Conservation (phyloP, 305 asterid species). For the Fraxinus albicans region DNA sequence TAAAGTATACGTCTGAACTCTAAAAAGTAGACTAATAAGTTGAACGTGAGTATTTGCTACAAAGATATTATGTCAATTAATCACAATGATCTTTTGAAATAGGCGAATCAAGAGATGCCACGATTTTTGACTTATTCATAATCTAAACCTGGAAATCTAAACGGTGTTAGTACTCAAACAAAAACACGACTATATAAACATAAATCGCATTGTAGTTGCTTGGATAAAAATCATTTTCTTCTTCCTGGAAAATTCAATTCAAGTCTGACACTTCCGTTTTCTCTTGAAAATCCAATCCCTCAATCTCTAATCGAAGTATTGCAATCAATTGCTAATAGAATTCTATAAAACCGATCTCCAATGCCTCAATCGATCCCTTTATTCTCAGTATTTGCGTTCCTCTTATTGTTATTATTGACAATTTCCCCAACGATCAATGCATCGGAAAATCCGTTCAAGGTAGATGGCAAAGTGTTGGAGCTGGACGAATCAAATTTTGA, state of each 20-base stretch:
- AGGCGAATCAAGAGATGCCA: too few species aligned
- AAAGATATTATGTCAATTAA: too few species aligned
- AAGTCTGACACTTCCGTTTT: not conserved
- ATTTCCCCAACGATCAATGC: slow-evolving; percentile 31
- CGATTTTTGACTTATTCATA: too few species aligned
- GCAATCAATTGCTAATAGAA: not conserved
- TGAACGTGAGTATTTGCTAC: too few species aligned
- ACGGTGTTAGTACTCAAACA: too few species aligned
- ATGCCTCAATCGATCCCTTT: slow-evolving; percentile 23
- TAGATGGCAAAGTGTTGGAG: slow-evolving; percentile 78
- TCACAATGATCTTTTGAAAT: too few species aligned
- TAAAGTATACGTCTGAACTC: too few species aligned
- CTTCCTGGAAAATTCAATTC: not conserved
- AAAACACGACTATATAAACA: too few species aligned
- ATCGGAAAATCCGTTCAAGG: slow-evolving; percentile 43
- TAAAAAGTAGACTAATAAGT: too few species aligned
- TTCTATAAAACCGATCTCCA: not conserved
- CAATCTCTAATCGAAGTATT: not conserved
- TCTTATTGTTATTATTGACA: slow-evolving; percentile 12
- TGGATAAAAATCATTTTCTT: not conserved
- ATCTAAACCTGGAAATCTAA: too few species aligned
- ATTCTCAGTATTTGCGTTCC: slow-evolving; percentile 4
- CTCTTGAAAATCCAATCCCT: not conserved
- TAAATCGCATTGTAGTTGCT: too few species aligned
- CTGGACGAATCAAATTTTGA: slow-evolving; percentile 78